A percentile compares a stretch with the other conserved stretches of the same genome.
Conservation (phyloP, 306 rosid species). For the Ziziphus jujuba region DNA sequence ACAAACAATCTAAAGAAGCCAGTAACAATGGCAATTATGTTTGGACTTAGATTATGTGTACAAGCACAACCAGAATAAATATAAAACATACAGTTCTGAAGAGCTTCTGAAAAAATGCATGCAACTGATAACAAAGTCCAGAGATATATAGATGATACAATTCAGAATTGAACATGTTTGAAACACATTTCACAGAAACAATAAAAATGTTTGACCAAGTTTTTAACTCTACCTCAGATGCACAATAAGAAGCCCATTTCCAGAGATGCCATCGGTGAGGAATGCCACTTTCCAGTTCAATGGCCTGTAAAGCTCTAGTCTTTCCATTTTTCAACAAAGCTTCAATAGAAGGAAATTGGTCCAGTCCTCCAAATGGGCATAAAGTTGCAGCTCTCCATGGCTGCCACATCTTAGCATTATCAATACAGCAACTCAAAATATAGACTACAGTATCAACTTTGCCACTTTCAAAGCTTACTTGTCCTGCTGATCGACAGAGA, state of each 20-base stretch:
- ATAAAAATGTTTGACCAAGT: neutral
- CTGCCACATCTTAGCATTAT: slow-evolving; percentile 45
- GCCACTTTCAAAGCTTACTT: slow-evolving; percentile 48
- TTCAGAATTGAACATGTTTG: slow-evolving; percentile 18
- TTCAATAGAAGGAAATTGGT: slow-evolving; percentile 79
- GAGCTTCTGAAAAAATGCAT: slow-evolving; percentile 23
- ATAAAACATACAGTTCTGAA: slow-evolving; percentile 11
- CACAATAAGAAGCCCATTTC: slow-evolving; percentile 98
- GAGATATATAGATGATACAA: slow-evolving; percentile 5
- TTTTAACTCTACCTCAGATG: slow-evolving; percentile 76
- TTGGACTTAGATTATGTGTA: neutral
- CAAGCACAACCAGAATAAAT: neutral
- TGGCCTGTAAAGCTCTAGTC: slow-evolving; percentile 87
- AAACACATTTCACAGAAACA: neutral
- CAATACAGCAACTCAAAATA: slow-evolving; percentile 29
- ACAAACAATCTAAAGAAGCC: neutral
- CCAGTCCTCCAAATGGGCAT: slow-evolving; percentile 81
- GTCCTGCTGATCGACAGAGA: slow-evolving; percentile 95
- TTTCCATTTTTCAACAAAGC: slow-evolving; percentile 75
- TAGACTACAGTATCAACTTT: slow-evolving; percentile 16
- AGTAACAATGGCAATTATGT: slow-evolving; percentile 2
- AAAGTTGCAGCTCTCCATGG: slow-evolving; percentile 97
- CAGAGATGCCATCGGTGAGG: slow-evolving; percentile 96
- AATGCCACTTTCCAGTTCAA: slow-evolving; percentile 91
- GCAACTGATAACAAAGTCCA: slow-evolving; percentile 12